Evolutionary conservation across 2,329 filamentous ascomycete species (phyloP).

Genomic region (Pseudohalonectria lignicola): DNA sequence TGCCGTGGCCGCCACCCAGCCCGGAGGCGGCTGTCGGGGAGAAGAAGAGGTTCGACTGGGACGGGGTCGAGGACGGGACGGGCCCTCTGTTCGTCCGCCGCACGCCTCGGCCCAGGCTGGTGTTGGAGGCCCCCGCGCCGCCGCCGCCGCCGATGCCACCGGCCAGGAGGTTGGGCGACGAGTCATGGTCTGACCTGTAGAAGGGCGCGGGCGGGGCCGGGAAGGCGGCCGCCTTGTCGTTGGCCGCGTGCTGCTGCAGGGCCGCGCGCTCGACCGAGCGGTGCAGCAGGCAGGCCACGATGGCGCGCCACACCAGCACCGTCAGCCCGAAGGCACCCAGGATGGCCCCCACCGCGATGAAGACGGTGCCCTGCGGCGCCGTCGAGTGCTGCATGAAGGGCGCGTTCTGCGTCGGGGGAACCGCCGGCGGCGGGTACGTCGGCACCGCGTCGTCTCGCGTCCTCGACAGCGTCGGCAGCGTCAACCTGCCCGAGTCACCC

Average conservation of each 20-base stretch:
- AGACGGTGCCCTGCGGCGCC: conserved; percentile 85
- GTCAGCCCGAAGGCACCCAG: conserved; percentile 72
- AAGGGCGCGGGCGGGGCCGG: conserved; percentile 45
- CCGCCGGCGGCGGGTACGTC: conserved; percentile 59
- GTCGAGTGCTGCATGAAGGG: conserved; percentile 86
- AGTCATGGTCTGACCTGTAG: conserved; percentile 51
- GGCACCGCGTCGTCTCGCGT: conserved; percentile 23
- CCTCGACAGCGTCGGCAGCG: conserved; percentile 30
- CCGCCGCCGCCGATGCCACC: conserved; percentile 10
- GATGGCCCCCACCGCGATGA: conserved; percentile 85
- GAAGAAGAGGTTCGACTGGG: conserved; percentile 75
- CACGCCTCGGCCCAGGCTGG: conserved; percentile 31
- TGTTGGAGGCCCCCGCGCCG: neutral
- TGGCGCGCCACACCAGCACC: conserved; percentile 78
- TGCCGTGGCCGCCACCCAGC: conserved; percentile 47
- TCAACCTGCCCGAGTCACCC: conserved; percentile 3
- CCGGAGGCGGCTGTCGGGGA: conserved; percentile 76
- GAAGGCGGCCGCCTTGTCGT: conserved; percentile 57
- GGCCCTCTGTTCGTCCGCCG: conserved; percentile 41
- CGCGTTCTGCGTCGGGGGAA: conserved; percentile 74
- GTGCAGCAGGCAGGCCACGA: conserved; percentile 85
- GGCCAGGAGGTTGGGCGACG: conserved; percentile 38
- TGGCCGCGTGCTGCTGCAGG: conserved; percentile 57
- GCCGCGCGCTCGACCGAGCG: conserved; percentile 81
- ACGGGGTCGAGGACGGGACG: conserved; percentile 44